Evolutionary conservation across 1,139 yeast species (phyloP), one percentile per base, ranked within the genome.

Genomic region (Candida anutae): DNA sequence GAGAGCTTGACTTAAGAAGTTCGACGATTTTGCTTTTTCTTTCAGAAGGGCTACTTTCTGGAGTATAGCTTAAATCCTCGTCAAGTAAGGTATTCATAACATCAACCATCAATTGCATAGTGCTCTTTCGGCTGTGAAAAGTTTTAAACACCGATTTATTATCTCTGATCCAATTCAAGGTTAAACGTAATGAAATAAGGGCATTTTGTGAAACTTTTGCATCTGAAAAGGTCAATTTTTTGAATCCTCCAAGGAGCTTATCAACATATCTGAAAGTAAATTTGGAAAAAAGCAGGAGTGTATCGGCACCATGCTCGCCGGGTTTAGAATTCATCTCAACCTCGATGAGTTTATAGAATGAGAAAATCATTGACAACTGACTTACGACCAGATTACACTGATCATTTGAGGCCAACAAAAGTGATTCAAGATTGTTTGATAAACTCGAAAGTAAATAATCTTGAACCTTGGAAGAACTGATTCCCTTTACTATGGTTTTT

Each of bases 91-190:
- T 40, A 32, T 61, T 66, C 29, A 54, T 31, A 10, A 66, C 31
- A 4, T 45, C 43, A 2, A 66, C 57, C 24, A 69, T 38, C 0
- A 53, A 48, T 22, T 53, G 50, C 15, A 45, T 35, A 4, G 51
- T 34, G 10, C 60, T 42, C 16, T 44, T 38, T 29, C 62, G 50
- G 28, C 61, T 48, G 27, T 54, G 56, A 14, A 68, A 46, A 28
- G 54, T 57, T 24, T 61, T 57, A 11, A 64, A 40, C 9, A 66
- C 61, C 25, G 55, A 37, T 32, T 60, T 62, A 32, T 71, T 62
- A 25, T 65, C 66, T 34, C 62, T 66, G 16, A 76, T 43, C 79
- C 80, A 76, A 35, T 68, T 64, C 18, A 71, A 55, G 21, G 69
- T 40, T n/a, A 77, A 50, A 37, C 85, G 58, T 3, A 70, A 10